Base-by-base conservation (phyloP, 2,329 filamentous ascomycete genomes). In the Fonsecaea pugnacius region DNA sequence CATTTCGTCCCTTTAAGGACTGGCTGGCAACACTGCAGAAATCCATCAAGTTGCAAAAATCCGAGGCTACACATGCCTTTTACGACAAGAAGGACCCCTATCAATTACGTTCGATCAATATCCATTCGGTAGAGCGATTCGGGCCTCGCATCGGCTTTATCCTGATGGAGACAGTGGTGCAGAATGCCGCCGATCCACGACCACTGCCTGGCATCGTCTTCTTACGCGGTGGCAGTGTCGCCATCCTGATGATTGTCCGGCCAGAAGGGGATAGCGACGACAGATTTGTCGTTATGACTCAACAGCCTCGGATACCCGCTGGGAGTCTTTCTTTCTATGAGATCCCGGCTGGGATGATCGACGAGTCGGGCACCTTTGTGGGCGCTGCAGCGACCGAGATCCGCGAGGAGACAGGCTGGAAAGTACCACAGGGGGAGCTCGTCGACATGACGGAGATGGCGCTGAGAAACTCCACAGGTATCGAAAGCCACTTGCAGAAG, bases 321-420 rank as follows among this genome's bases (percentile, higher is more conserved):
- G 83, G 81, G 0, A 83, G 81, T 1, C 76, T 87, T 2, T 75
- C 81, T 0, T 83, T 87, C 62, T 70, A 78, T 9, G 85, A 87
- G 71, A 80, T 87, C 9, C 85, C 85, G 2, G 84, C 85, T 0
- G 85, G 85, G n/a, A 86, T 87, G 84, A 76, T 87, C 0, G 85
- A 87, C 67, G 82, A 83, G 62, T 75, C 74, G 35, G 80, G 81
- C 4, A 79, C 79, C 0, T 84, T 86, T 65, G 76, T 78, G 1
- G 84, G 84, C 5, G 80, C 77, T 8, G 85, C 85, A 0, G 84
- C 83, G 1, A 80, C 81, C 55, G 84, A 87, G 67, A 83, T 87
- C 33, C 69, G 79, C 35, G 84, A 86, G 70, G 85, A 87, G 72
- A 84, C 83, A 0, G 80, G 81, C 0, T 72, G 87, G 32, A 73